Evolutionary conservation across 1,284 basidiomycete species (phyloP).

Genomic region (Cryptococcus sp.): DNA sequence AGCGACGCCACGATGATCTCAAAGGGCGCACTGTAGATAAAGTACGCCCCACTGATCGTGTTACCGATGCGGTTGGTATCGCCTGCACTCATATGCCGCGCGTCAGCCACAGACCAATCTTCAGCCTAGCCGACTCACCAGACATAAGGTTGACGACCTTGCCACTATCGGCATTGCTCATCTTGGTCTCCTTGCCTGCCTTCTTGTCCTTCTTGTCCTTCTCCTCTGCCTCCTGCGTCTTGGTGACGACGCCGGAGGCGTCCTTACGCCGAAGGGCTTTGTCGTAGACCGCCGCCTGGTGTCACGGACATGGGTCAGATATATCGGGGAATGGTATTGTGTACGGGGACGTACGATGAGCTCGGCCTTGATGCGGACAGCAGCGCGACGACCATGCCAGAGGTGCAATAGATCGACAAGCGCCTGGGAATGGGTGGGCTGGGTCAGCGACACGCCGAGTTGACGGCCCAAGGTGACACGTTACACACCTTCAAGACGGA

Average conservation of each 20-base stretch:
- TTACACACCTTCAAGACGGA: constrained; percentile 59
- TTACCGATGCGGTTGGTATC: constrained; percentile 40
- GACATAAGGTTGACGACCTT: constrained; percentile 55
- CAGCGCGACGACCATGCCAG: constrained; percentile 70
- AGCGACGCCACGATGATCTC: constrained; percentile 71
- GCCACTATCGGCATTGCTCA: constrained; percentile 51
- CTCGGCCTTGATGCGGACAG: constrained; percentile 65
- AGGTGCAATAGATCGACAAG: constrained; percentile 72
- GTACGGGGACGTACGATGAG: constrained; percentile 60
- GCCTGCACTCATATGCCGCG: constrained; percentile 7
- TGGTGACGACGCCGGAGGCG: constrained; percentile 67
- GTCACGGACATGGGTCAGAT: too few species aligned
- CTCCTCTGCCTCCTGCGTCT: constrained; percentile 53
- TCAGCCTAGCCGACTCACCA: constrained; percentile 18
- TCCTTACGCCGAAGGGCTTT: constrained; percentile 84
- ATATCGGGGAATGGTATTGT: too few species aligned
- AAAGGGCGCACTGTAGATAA: constrained; percentile 66
- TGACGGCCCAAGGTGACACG: constrained; percentile 59
- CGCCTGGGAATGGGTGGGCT: constrained; percentile 53
- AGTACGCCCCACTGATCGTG: constrained; percentile 37
- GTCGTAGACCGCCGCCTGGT: constrained; percentile 67
- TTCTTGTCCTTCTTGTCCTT: constrained; percentile 49
- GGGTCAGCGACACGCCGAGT: background rate
- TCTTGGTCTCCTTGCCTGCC: constrained; percentile 34
- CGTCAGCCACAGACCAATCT: background rate